These are phyloP conservation scores for Gremmenia infestans DNA, from an alignment of 2,329 filamentous ascomycete genomes.

Conservation along the genomic window DNA sequence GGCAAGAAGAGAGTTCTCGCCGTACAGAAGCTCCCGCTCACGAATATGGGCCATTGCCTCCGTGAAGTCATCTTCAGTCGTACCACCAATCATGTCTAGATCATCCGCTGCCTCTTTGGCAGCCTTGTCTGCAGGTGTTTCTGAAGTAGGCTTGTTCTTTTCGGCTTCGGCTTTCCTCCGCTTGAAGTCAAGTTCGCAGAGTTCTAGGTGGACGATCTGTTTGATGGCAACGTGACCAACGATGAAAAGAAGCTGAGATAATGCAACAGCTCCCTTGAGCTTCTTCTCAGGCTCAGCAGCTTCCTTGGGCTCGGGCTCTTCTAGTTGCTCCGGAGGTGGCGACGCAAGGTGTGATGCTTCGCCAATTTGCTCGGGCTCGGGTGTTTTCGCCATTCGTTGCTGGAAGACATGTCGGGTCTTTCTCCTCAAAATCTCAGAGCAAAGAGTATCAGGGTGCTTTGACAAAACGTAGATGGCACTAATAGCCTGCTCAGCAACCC, in stretches of 20 bases:
- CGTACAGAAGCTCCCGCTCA: slow-evolving; percentile 79
- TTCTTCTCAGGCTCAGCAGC: slow-evolving; percentile 33
- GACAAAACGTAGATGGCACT: slow-evolving; percentile 91
- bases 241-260: slow-evolving; percentile 90
- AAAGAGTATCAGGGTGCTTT: slow-evolving; percentile 89
- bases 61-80: slow-evolving; percentile 89
- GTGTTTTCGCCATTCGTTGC: slow-evolving; percentile 22
- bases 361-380: slow-evolving; percentile 31
- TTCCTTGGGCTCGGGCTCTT: slow-evolving; percentile 14
- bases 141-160: slow-evolving; percentile 49
- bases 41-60: slow-evolving; percentile 82
- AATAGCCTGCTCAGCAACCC: slow-evolving; percentile 92
- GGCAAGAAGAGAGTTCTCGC: slow-evolving; percentile 75
- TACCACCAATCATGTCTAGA: slow-evolving; percentile 92
- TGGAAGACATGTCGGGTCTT: slow-evolving; percentile 80
- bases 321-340: slow-evolving; percentile 22
- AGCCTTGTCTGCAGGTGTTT: slow-evolving; percentile 45
- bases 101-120: slow-evolving; percentile 73
- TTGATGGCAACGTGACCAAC: slow-evolving; percentile 97
- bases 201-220: slow-evolving; percentile 94
- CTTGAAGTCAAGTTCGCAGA: slow-evolving; percentile 98
- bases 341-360: slow-evolving; percentile 30
- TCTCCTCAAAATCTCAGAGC: slow-evolving; percentile 81
- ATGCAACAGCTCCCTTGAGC: slow-evolving; percentile 65
- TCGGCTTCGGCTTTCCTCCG: slow-evolving; percentile 88